These are phyloP conservation scores for Didymella glomerata DNA, from an alignment of 2,329 filamentous ascomycete genomes.

Conservation along the genomic window DNA sequence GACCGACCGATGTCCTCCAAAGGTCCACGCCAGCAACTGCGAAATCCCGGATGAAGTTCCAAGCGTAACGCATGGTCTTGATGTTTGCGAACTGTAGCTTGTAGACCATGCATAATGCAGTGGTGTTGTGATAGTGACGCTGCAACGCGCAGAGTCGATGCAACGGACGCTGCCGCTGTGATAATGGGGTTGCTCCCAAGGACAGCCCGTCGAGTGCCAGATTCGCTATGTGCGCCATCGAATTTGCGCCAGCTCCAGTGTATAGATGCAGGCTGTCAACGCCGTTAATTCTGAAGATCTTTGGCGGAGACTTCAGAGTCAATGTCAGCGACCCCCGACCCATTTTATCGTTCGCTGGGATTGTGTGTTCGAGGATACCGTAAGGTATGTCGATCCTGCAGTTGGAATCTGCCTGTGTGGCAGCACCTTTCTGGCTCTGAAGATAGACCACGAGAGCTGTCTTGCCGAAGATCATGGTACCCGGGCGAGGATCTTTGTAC, in stretches of 20 bases:
- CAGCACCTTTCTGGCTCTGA: constrained; percentile 6
- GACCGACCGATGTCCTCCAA: constrained; percentile 40
- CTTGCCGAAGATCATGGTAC: constrained; percentile 50
- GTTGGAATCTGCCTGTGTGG: constrained; percentile 27
- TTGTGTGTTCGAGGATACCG: constrained; percentile 52
- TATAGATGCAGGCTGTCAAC: constrained; percentile 34
- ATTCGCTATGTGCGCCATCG: constrained; percentile 1
- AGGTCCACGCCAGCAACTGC: constrained; percentile 29
- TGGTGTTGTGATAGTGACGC: constrained; percentile 49
- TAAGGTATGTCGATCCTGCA: constrained; percentile 56
- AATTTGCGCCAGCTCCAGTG: constrained; percentile 19
- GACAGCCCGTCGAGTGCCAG: constrained; percentile 16
- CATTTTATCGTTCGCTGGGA: constrained; percentile 34
- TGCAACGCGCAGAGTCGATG: constrained; percentile 50
- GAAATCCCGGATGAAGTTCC: constrained; percentile 40
- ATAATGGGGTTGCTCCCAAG: not conserved
- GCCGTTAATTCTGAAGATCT: constrained; percentile 45
- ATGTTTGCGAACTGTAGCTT: constrained; percentile 42
- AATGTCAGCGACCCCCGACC: constrained; percentile 44
- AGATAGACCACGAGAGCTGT: constrained; percentile 39
- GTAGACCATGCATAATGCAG: constrained; percentile 62
- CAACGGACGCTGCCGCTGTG: constrained; percentile 23
- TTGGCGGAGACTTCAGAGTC: constrained; percentile 52
- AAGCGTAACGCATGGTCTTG: constrained; percentile 43
- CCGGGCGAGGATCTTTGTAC: constrained; percentile 52